These are phyloP conservation scores for Trichophyton mentagrophytes DNA, from an alignment of 2,329 filamentous ascomycete genomes.

Conservation along the genomic window DNA sequence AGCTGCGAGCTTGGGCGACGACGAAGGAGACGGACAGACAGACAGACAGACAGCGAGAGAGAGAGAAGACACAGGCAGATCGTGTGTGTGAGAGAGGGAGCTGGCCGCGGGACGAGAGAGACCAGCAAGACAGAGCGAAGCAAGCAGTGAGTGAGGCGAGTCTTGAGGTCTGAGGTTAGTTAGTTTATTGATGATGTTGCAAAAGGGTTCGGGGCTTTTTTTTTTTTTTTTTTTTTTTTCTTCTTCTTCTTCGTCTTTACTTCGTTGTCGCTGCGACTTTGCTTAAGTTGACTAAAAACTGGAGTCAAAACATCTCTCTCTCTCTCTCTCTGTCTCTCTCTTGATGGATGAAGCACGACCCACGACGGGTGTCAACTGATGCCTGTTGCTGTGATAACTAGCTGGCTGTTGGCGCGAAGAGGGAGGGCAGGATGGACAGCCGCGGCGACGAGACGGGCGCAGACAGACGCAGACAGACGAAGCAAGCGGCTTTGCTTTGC, in stretches of 20 bases:
- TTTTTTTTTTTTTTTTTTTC: background rate
- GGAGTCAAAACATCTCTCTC: background rate
- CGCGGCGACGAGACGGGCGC: background rate
- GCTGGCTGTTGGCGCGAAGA: too few relatives aligned
- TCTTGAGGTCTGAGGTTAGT: background rate
- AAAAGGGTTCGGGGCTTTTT: background rate
- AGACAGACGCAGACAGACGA: background rate
- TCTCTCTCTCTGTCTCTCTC: too few relatives aligned
- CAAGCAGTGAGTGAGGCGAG: background rate
- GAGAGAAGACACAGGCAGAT: background rate
- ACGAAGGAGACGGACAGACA: too few relatives aligned
- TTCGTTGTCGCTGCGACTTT: background rate
- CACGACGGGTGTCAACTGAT: too few relatives aligned
- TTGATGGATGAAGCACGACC: too few relatives aligned
- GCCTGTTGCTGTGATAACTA: too few relatives aligned
- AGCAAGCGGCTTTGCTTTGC: background rate
- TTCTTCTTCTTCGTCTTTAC: too few relatives aligned
- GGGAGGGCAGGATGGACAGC: too few relatives aligned
- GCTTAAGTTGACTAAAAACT: background rate
- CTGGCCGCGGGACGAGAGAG: background rate
- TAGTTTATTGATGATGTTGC: background rate
- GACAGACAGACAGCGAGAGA: background rate
- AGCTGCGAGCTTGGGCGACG: background rate
- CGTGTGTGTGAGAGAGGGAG: background rate
- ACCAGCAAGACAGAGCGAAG: background rate